Base-by-base conservation (phyloP, 495 filamentous ascomycete species). In the Penicillium angulare region DNA sequence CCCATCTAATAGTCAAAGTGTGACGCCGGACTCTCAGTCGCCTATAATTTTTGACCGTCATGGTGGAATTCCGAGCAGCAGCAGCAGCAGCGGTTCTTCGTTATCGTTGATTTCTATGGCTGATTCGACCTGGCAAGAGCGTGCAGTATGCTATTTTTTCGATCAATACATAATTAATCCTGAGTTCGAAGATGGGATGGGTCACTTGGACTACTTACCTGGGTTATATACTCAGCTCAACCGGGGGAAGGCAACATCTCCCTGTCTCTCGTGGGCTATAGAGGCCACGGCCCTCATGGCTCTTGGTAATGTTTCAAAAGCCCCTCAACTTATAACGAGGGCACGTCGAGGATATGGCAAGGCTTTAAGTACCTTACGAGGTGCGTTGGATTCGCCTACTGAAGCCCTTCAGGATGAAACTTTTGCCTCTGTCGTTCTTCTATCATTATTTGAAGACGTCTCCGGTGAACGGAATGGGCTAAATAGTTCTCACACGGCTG, bases 61-160 rank as follows among this genome's bases (percentile, higher is more conserved):
- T 15, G 40, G 39, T 34, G 31, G 32, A 32, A 39, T 21, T 13
- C 27, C 10, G 5, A 47, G 32, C 5, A 17, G n/a, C 8, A 43
- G 44, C 18, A 52, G 4, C 17, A 26, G 53, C 8, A 43, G 44
- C 18, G 50, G 4, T 20, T 21, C 55, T 15, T 20, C 56, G 0
- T 42, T 68, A 15, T 53, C 55, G 0, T 27, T 64, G 7, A 54
- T 61, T 32, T 52, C 50, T 12, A 44, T 70, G 2, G 55, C 60
- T 1, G 72, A 74, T 54, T 49, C 69, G 7, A 67, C 59, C 0
- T 72, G 71, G 69, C 65, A 74, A 33, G 59, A 76, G 36, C 66
- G 71, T 7, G 72, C 73, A 3, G 17, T 72, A 2, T 75, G 72
- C 50, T 75, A 67, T 41, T 76, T 76, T 49, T 75, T 76, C 34